phyloP scores from a whole-genome alignment of 352 stramenopile genomes.

The Peronospora destructor region DNA sequence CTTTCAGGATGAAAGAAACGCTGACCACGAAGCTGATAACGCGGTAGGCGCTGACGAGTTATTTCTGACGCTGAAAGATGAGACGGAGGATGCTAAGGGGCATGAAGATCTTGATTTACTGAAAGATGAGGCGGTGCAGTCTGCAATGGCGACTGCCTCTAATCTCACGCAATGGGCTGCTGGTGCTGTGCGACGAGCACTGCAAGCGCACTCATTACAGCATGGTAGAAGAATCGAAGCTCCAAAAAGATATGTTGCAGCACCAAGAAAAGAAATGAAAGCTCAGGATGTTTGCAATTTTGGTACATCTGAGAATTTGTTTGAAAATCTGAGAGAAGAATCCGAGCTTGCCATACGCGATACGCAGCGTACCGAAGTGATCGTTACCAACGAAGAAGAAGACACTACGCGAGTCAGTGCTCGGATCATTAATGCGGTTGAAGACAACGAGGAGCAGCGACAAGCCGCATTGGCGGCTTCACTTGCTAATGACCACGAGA shows the following conservation, averaged over 20 bases:
- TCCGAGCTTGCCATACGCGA: background rate
- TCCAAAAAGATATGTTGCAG: constrained; percentile 9
- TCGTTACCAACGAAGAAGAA: constrained; percentile 28
- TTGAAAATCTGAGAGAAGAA: constrained; percentile 19
- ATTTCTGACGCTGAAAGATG: constrained; percentile 50
- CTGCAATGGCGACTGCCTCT: constrained; percentile 70
- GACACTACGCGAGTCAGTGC: constrained; percentile 5
- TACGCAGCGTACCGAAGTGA: constrained; percentile 7
- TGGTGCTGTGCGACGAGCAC: constrained; percentile 60
- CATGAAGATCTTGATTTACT: constrained; percentile 56
- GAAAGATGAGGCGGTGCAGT: constrained; percentile 66
- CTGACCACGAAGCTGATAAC: constrained; percentile 2
- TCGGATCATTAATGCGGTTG: background rate
- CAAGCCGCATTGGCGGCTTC: constrained; percentile 32
- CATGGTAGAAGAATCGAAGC: constrained; percentile 18
- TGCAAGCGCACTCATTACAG: constrained; percentile 57
- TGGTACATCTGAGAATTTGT: constrained; percentile 10
- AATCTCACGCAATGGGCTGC: constrained; percentile 86
- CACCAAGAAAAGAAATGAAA: background rate
- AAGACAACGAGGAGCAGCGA: constrained; percentile 26
- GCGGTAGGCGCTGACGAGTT: constrained; percentile 36
- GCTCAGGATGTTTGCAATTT: background rate
- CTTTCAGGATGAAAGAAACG: constrained; percentile 1
- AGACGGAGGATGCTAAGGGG: constrained; percentile 66
- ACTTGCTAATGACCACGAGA: constrained; percentile 25